Base-by-base conservation (phyloP, 2,329 filamentous ascomycete genomes). In the Stemphylium lycopersici region DNA sequence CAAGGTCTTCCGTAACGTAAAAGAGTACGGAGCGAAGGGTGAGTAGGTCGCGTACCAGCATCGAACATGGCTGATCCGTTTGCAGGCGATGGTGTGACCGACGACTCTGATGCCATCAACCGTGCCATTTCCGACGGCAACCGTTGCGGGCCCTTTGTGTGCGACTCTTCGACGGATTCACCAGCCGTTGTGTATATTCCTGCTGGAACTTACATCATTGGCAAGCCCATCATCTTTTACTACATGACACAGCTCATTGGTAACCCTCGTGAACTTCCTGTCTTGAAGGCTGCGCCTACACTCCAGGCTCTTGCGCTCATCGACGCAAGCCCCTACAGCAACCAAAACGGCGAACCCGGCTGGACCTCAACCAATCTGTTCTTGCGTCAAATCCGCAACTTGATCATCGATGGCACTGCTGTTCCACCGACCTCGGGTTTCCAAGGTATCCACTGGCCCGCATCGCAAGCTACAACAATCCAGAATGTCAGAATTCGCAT, bases 241-340 rank as follows among this genome's bases (percentile, higher is more conserved):
- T 89, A 88, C 74, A 83, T 83, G 62, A 88, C 86, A 2, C 81
- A 87, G 63, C 72, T 89, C 7, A 78, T 87, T 44, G 85, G 85
- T 26, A 84, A 87, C 54, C 81, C 85, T 8, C 83, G 80, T 59
- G 76, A 77, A 36, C 75, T 82, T 13, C 84, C 86, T 0, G 77
- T 81, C 1, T 76, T 88, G 43, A 83, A 84, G 60, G 84, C 83
- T 4, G 78, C 80, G 6, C 40, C 79, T 6, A 76, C 73, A 49
- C 87, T 88, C 58, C 48, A 63, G 6, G 83, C 82, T 24, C 73
- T 86, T 16, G 85, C 82, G 15, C 67, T 88, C 48, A 84, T 89
- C 48, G 83, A 87, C 63, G 83, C 78, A 13, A 81, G 85, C 82
- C 85, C 70, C 12, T 76, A 76, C 69, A 79, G 42, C 48, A 79